phyloP scores from a whole-genome alignment of 2,329 filamentous ascomycete species.

The Fusarium nurragi region DNA sequence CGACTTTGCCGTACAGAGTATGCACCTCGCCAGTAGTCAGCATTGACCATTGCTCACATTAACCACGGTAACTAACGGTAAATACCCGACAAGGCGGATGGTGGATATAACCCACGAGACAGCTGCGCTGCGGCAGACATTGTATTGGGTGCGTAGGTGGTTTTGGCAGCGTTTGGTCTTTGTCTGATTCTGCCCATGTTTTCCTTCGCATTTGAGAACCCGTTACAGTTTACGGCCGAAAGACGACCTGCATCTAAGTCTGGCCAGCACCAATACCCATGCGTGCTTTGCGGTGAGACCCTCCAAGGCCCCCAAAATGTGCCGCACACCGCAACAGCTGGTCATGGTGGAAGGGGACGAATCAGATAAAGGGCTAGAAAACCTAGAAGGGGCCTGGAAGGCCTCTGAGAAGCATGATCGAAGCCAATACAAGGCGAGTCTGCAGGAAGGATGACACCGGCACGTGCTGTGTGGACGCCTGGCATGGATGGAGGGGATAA shows the following conservation, averaged over 20 bases:
- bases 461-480: constrained; percentile 20
- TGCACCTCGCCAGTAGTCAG: constrained; percentile 8
- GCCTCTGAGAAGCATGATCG: constrained; percentile 16
- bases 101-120: neutral
- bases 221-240: neutral
- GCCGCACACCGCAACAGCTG: constrained; percentile 20
- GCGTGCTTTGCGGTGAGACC: neutral
- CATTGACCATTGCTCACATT: neutral
- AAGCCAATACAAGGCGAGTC: constrained; percentile 31
- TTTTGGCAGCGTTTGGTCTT: neutral
- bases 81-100: neutral
- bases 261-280: neutral
- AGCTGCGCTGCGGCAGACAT: neutral
- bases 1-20: constrained; percentile 15
- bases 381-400: constrained; percentile 30
- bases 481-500: neutral
- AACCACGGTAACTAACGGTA: neutral
- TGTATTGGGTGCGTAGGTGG: constrained; percentile 6
- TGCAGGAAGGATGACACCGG: constrained; percentile 18
- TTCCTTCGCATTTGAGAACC: constrained; percentile 1
- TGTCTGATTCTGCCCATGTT: neutral
- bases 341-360: neutral
- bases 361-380: constrained; percentile 25
- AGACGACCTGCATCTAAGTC: neutral
- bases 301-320: neutral